phyloP scores from a whole-genome alignment of 75 land plant genomes.

The Gnetum montanum region DNA sequence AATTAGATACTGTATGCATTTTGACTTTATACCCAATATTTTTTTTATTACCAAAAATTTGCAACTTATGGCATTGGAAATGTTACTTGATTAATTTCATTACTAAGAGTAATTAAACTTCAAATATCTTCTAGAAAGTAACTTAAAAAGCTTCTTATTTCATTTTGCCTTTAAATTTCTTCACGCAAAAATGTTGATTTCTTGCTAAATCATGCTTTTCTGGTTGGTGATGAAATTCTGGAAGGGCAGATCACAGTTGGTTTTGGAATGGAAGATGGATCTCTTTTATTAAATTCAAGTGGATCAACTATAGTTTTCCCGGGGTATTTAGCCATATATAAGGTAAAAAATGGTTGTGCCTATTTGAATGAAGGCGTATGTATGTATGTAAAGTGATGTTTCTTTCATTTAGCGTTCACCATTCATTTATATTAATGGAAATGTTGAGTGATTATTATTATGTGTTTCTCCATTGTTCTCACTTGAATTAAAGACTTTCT shows the following conservation, averaged over 20 bases:
- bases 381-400: background rate
- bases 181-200: too few species aligned
- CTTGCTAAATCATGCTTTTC: too few species aligned
- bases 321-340: constrained; percentile 60
- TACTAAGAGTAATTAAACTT: too few species aligned
- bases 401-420: background rate
- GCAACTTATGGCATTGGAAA: too few species aligned
- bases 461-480: too few species aligned
- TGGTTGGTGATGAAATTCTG: constrained; percentile 4
- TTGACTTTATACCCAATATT: too few species aligned
- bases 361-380: background rate
- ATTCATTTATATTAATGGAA: constrained; percentile 5
- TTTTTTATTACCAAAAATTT: too few species aligned
- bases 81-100: too few species aligned
- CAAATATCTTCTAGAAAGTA: too few species aligned
- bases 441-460: too few species aligned
- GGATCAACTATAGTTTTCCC: constrained; percentile 52
- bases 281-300: constrained; percentile 35
- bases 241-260: constrained; percentile 52
- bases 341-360: constrained; percentile 21
- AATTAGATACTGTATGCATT: constrained; percentile 15
- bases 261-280: constrained; percentile 23
- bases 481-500: background rate
- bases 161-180: too few species aligned
- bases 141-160: too few species aligned